Base-by-base conservation (phyloP, 2,329 filamentous ascomycete species). In the Knufia fluminis region DNA sequence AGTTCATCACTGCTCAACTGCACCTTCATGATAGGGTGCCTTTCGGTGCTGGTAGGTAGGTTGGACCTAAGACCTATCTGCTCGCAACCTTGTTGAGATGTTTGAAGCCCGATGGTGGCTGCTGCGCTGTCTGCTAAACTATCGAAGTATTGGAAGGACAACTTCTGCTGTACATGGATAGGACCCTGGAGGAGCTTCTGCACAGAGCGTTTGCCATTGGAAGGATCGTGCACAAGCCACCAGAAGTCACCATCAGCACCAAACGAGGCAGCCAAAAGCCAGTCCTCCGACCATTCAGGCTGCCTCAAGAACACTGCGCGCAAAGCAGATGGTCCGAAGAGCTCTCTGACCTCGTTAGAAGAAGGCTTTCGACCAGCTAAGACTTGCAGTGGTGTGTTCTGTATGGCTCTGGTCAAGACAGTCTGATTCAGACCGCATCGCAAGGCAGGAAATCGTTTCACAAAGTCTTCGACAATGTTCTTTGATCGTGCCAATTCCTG, bases 211-310 rank as follows among this genome's bases (percentile, higher is more conserved):
- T 42, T 33, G 14, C 39, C 28, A 20, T 22, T 20, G 2, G 32
- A 6, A 23, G 45, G 24, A n/a, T 48, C 33, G 19, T 9, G 31
- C 10, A 48, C 22, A 31, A 48, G 45, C 80, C 83, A 90, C 86
- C 86, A 94, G 53, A 76, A 76, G 62, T 92, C 86, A 47, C 86
- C 86, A 60, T 76, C 74, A 61, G 85, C 73, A 62, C 83, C 82
- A 62, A 88, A 75, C 46, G 80, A 80, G 40, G 85, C 75, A 56
- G 82, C 81, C 33, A 94, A 69, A 54, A 82, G 79, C 86, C 87
- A 95, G 46, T 77, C 71, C 12, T 76, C 63, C 8, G 74, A 74
- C 86, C 90, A 94, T n/a, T 78, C 80, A 51, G 72, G 71, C 59
- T 81, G 82, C 59, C 76, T 79, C 54, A 94, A 82, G 69, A 89